Evolutionary conservation across 805 yeast genomes (phyloP).

Genomic region (Pichia pseudocactophila): DNA sequence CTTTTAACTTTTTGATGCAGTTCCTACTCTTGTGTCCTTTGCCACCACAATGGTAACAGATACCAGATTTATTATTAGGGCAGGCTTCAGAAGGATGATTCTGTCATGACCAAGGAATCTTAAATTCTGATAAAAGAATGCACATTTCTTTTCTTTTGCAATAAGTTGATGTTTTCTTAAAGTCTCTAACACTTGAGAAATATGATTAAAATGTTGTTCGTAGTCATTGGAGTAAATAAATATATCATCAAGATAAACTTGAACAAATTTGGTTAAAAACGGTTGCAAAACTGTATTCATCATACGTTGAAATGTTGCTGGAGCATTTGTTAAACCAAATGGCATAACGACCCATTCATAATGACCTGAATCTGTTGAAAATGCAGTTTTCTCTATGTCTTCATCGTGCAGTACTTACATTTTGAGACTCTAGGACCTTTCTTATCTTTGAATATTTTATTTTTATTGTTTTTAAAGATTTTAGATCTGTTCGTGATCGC

Average conservation of each 20-base stretch:
- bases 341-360: slow-evolving; percentile 22
- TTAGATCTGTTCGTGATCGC: too few species aligned
- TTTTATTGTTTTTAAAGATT: too few species aligned
- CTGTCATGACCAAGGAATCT: background rate
- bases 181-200: background rate
- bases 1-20: too few species aligned
- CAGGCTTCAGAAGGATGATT: too few species aligned
- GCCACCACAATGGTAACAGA: too few species aligned
- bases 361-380: slow-evolving; percentile 9
- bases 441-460: too few species aligned
- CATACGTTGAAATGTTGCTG: slow-evolving; percentile 14
- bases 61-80: too few species aligned
- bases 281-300: slow-evolving; percentile 2
- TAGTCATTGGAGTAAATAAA: background rate
- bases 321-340: slow-evolving; percentile 22
- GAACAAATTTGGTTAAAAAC: background rate
- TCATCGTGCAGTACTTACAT: too few species aligned
- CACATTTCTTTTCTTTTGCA: background rate
- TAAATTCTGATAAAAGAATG: background rate
- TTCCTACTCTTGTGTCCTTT: too few species aligned
- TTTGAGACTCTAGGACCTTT: too few species aligned
- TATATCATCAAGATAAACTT: slow-evolving; percentile 3
- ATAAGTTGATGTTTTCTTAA: background rate
- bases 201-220: background rate
- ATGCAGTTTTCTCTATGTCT: slow-evolving; percentile 17